A percentile compares a stretch with the other conserved stretches of the same genome.
phyloP scores from a whole-genome alignment of 208 protist species.

The Spongospora subterranea region DNA sequence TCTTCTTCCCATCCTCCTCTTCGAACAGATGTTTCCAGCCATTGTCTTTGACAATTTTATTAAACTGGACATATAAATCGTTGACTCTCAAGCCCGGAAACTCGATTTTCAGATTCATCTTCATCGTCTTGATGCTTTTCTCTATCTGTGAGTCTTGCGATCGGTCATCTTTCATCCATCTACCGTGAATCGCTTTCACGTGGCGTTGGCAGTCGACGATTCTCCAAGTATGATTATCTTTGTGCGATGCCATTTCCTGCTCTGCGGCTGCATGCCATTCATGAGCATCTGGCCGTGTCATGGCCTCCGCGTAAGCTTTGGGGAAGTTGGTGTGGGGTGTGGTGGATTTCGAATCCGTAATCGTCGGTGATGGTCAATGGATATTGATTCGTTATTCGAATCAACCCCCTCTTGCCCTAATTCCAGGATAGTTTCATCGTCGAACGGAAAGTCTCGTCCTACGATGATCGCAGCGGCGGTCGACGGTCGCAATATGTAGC shows the following conservation, averaged over 20 bases:
- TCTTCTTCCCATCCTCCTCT: no score
- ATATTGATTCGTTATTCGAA: not conserved
- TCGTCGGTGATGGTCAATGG: not conserved
- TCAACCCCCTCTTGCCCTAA: not conserved
- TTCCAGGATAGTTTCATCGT: not conserved
- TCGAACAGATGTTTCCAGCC: no score
- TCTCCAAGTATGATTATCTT: not conserved
- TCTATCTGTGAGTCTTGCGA: no score
- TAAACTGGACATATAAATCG: no score
- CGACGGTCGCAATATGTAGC: not conserved
- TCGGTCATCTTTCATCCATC: no score
- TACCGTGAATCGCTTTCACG: not conserved
- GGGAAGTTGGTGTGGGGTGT: not conserved
- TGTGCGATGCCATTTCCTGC: not conserved
- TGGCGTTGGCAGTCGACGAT: not conserved
- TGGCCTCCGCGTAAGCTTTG: not conserved
- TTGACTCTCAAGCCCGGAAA: no score
- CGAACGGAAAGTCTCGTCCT: not conserved
- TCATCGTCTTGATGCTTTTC: no score
- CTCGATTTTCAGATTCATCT: no score
- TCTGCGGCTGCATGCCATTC: not conserved
- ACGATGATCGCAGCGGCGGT: not conserved
- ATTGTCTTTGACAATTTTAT: no score
- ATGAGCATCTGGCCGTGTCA: not conserved
- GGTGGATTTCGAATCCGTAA: not conserved